Evolutionary conservation across 1,284 basidiomycete species (phyloP), one percentile per base, ranked within the genome.

Genomic region (Cryptococcus deneoformans): DNA sequence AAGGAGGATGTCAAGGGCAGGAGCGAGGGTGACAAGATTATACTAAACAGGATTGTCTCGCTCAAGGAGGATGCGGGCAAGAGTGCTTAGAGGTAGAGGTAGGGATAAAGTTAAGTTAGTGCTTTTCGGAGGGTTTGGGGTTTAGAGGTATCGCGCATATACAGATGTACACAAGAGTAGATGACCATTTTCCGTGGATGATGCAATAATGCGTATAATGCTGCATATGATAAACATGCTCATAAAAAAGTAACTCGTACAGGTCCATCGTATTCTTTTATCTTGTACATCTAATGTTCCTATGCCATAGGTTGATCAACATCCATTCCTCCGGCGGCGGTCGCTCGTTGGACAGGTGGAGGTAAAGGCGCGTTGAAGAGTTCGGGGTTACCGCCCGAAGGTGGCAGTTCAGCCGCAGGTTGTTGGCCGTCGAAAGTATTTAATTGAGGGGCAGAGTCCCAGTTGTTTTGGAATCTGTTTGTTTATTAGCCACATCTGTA

Each of bases 41-140:
- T 98, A 24, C 81, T 99, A 47, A 99, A 99, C 78, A 85, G 90
- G 56, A 94, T 98, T 65, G 94, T 98, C 34, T 90, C 87, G 60
- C 77, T 99, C 78, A 99, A 99, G 80, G 94, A 98, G 80, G 95
- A 98, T 75, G 84, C 87, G 5, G 90, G 90, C n/a, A 96, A 96
- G 76, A 77, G 72, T 56, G 72, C 70, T 14, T 76, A 64, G 16
- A 38, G 37, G 40, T 42, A 12, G 40, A 42, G 11, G 40, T 12
- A 42, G 11, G 40, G 10, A 42, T 42, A n/a, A 42, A 3, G 3
- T 29, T 29, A 29, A 29, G 29, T 29, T 29, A 4, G 5, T 29
- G 29, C 29, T 29, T 29, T 29, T 29, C 29, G 29, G 29, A 29
- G 29, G 29, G 3, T 29, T 29, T 29, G 29, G 29, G 29, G 29